Evolutionary conservation across 768 basidiomycete species (phyloP).

Genomic region (Lactarius indigo): DNA sequence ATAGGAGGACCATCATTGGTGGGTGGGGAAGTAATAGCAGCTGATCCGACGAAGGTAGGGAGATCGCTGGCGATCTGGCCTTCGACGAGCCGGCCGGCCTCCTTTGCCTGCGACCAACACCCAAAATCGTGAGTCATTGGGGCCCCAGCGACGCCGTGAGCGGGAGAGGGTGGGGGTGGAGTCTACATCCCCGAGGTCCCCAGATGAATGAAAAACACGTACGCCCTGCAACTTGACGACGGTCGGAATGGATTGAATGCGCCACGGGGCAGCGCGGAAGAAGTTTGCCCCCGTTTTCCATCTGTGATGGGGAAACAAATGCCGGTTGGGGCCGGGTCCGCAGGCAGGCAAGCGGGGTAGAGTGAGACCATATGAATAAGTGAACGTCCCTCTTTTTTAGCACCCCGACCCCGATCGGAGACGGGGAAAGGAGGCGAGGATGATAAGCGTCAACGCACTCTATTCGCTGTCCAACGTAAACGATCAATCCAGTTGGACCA

Average conservation of each 20-base stretch:
- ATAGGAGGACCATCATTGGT: neutral
- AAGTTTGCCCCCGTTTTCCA: constrained; percentile 61
- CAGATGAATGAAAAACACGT: constrained; percentile 29
- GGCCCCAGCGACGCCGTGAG: neutral
- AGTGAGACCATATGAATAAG: neutral
- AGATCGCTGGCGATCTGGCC: constrained; percentile 21
- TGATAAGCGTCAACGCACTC: constrained; percentile 44
- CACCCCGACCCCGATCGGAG: constrained; percentile 8
- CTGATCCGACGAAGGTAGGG: constrained; percentile 5
- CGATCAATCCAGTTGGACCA: constrained; percentile 52
- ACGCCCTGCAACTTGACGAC: constrained; percentile 60
- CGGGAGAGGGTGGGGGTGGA: neutral
- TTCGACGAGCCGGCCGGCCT: constrained; percentile 27
- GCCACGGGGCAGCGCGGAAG: constrained; percentile 63
- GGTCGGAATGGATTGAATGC: constrained; percentile 58
- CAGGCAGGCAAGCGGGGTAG: neutral
- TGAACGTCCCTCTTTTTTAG: neutral
- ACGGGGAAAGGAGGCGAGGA: neutral
- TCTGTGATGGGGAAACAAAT: constrained; percentile 36
- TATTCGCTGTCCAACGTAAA: constrained; percentile 63
- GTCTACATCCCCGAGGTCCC: neutral
- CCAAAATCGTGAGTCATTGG: neutral
- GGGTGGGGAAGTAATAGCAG: neutral
- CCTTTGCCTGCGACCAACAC: constrained; percentile 16
- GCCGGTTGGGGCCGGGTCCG: neutral